Conservation (phyloP, 495 filamentous ascomycete species). For the Hypomontagnella submonticulosa region DNA sequence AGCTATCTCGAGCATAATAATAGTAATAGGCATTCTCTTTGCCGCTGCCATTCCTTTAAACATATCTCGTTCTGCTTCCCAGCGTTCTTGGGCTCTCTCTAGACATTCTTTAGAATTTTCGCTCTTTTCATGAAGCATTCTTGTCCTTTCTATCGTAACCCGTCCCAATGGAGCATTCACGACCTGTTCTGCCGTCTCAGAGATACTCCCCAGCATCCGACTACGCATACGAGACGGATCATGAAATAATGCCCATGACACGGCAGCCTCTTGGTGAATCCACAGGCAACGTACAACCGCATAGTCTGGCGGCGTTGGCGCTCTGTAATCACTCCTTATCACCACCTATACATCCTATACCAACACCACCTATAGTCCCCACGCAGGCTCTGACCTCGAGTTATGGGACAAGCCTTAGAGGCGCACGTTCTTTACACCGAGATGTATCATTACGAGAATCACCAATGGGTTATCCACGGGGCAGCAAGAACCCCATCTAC, state of each 20-base stretch:
- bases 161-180: conserved; percentile 46
- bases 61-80: conserved; percentile 51
- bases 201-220: conserved; percentile 46
- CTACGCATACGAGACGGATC: conserved; percentile 47
- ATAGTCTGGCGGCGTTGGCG: conserved; percentile 51
- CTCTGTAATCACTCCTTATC: conserved; percentile 54
- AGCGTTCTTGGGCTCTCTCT: conserved; percentile 46
- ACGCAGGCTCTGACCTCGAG: conserved; percentile 54
- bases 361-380: conserved; percentile 55
- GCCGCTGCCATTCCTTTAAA: conserved; percentile 51
- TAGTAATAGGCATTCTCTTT: conserved; percentile 46
- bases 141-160: conserved; percentile 39
- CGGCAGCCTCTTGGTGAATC: conserved; percentile 61
- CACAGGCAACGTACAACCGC: conserved; percentile 60
- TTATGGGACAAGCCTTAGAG: conserved; percentile 51
- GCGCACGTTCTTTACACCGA: conserved; percentile 48
- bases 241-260: conserved; percentile 43
- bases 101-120: conserved; percentile 50
- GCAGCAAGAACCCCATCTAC: conserved; percentile 62
- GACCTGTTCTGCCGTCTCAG: conserved; percentile 49
- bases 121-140: conserved; percentile 49
- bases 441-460: conserved; percentile 49
- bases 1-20: conserved; percentile 40
- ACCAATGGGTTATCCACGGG: conserved; percentile 57
- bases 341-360: conserved; percentile 52